Evolutionary conservation across 306 rosid genomes (phyloP).

Genomic region (Citrullus mucosospermus): DNA sequence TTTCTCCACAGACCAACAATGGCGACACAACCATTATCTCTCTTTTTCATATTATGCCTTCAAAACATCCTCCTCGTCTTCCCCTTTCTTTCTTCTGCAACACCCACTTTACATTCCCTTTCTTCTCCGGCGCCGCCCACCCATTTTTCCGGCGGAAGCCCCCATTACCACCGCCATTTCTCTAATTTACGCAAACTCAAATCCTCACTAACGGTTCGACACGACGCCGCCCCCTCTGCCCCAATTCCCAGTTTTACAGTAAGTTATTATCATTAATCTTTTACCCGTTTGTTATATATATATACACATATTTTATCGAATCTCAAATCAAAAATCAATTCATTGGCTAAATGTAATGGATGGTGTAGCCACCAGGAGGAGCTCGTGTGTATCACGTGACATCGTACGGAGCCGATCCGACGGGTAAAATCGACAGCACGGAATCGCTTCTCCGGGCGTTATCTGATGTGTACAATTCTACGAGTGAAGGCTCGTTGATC

Average conservation of each 20-base stretch:
- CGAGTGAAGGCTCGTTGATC: constrained; percentile 33
- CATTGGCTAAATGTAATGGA: no score
- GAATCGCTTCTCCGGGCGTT: constrained; percentile 50
- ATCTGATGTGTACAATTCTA: constrained; percentile 36
- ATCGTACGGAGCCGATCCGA: constrained; percentile 78
- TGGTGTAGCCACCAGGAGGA: constrained; percentile 28
- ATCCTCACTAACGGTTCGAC: not conserved
- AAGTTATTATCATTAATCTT: not conserved
- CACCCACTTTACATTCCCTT: not conserved
- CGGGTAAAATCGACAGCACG: constrained; percentile 63
- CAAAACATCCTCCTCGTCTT: not conserved
- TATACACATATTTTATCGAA: not conserved
- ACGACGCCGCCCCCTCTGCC: not conserved
- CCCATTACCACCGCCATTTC: not conserved
- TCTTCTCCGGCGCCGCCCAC: not conserved
- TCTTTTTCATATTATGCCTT: not conserved
- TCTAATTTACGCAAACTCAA: not conserved
- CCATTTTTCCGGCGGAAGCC: not conserved
- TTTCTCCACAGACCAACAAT: not conserved
- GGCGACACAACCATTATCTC: not conserved
- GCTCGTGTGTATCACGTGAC: constrained; percentile 45
- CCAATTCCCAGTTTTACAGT: not conserved
- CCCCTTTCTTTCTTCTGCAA: not conserved
- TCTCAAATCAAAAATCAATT: no score
- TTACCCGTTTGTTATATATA: no score